These are phyloP conservation scores for Isoetes taiwanensis DNA, from an alignment of 75 land plant genomes.

Conservation along the genomic window DNA sequence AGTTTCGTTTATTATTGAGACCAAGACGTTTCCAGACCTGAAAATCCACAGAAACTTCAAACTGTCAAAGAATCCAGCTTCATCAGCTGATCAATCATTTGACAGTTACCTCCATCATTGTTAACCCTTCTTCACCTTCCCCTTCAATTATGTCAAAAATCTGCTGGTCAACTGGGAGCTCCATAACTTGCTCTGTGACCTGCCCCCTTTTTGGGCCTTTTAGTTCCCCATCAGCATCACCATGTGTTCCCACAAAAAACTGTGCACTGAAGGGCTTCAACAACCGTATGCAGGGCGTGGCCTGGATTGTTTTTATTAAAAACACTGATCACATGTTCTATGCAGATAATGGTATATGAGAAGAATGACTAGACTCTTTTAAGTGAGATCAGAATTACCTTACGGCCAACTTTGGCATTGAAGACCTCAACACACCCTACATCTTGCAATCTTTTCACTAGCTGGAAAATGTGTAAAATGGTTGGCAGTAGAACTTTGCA, in stretches of 20 bases:
- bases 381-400: constrained; percentile 30
- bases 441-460: constrained; percentile 50
- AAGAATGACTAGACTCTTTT: not conserved
- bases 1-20: constrained; percentile 48
- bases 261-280: constrained; percentile 46
- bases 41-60: not conserved
- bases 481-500: not conserved
- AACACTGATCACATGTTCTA: not conserved
- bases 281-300: constrained; percentile 49
- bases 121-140: constrained; percentile 58
- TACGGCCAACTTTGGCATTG: constrained; percentile 37
- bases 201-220: constrained; percentile 45
- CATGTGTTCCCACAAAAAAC: constrained; percentile 38
- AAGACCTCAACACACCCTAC: constrained; percentile 58
- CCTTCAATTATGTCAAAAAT: constrained; percentile 75
- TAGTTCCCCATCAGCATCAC: constrained; percentile 20
- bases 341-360: not conserved
- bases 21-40: constrained; percentile 75
- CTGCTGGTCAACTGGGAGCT: constrained; percentile 68
- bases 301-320: constrained; percentile 27
- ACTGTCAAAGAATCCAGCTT: not conserved
- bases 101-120: constrained; percentile 41
- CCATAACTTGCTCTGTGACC: constrained; percentile 59
- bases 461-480: constrained; percentile 21
- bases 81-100: not conserved